Conservation (phyloP, 257 asterid species). For the Lavandula angustifolia region DNA sequence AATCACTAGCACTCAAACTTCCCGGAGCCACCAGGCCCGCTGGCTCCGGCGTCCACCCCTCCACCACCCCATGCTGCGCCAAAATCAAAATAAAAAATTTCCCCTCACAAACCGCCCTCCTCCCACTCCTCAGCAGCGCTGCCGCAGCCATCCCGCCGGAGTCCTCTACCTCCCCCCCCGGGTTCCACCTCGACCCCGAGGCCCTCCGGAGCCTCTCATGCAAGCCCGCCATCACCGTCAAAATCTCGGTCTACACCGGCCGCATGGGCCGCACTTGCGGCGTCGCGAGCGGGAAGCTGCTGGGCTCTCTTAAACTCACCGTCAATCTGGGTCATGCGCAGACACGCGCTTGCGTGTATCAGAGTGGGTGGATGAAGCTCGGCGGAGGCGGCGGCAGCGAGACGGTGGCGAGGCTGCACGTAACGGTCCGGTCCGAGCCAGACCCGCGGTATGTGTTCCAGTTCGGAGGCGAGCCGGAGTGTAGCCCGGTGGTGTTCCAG, state of each 20-base stretch:
- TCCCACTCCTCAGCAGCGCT: slow-evolving; percentile 46
- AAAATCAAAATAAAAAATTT: slow-evolving; percentile 64
- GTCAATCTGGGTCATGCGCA: slow-evolving; percentile 47
- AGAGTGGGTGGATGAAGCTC: slow-evolving; percentile 79
- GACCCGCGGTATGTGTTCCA: slow-evolving; percentile 88
- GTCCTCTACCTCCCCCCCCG: slow-evolving; percentile 41
- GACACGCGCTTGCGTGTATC: slow-evolving; percentile 48
- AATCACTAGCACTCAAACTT: slow-evolving; percentile 61
- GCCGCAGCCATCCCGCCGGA: slow-evolving; percentile 44
- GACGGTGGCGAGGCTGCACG: slow-evolving; percentile 56
- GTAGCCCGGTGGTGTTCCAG: slow-evolving; percentile 88
- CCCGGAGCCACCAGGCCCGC: slow-evolving; percentile 50
- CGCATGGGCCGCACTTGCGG: slow-evolving; percentile 81
- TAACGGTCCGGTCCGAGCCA: slow-evolving; percentile 72
- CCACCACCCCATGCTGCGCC: slow-evolving; percentile 77
- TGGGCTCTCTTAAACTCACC: slow-evolving; percentile 52
- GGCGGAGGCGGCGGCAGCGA: slow-evolving; percentile 36
- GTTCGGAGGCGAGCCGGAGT: slow-evolving; percentile 91
- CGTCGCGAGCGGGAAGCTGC: slow-evolving; percentile 51
- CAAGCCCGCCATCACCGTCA: slow-evolving; percentile 45
- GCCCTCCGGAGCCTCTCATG: slow-evolving; percentile 58
- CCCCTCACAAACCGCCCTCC: slow-evolving; percentile 72
- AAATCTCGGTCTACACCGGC: slow-evolving; percentile 64
- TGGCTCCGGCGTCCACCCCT: slow-evolving; percentile 67
- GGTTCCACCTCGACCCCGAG: slow-evolving; percentile 73